phyloP scores from a whole-genome alignment of 2,329 filamentous ascomycete genomes.

The Apiospora aurea region DNA sequence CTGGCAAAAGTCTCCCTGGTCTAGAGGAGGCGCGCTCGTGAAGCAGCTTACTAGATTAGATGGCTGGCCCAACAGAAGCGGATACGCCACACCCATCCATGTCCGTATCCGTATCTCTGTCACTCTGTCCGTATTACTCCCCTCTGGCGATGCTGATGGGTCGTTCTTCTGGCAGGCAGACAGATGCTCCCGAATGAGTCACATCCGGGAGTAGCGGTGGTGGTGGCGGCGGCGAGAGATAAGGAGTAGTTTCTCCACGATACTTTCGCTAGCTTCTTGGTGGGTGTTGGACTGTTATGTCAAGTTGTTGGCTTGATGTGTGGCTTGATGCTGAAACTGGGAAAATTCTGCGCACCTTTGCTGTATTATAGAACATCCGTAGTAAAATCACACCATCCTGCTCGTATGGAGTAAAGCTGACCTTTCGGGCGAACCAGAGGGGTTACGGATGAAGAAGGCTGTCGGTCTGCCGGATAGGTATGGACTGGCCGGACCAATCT shows the following conservation, averaged over 20 bases:
- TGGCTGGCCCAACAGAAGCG: neutral
- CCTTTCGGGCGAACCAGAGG: no score
- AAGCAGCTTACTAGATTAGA: neutral
- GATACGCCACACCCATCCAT: neutral
- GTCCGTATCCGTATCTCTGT: neutral
- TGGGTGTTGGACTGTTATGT: no score
- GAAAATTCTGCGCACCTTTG: no score
- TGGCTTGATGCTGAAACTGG: no score
- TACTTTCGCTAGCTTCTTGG: neutral
- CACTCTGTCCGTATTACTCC: neutral
- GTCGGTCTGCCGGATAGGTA: neutral
- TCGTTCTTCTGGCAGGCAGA: neutral
- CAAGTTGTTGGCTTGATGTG: no score
- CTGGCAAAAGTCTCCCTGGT: neutral
- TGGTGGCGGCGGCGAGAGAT: neutral
- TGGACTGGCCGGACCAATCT: neutral
- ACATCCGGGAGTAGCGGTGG: neutral
- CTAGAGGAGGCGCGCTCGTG: neutral
- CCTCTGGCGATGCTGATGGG: neutral
- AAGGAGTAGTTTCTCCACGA: neutral
- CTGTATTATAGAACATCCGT: no score
- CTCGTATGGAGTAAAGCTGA: no score
- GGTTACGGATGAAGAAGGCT: neutral
- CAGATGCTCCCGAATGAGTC: neutral
- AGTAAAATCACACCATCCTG: no score